Evolutionary conservation across 352 stramenopile species (phyloP).

Genomic region (Blastocystis sp.): DNA sequence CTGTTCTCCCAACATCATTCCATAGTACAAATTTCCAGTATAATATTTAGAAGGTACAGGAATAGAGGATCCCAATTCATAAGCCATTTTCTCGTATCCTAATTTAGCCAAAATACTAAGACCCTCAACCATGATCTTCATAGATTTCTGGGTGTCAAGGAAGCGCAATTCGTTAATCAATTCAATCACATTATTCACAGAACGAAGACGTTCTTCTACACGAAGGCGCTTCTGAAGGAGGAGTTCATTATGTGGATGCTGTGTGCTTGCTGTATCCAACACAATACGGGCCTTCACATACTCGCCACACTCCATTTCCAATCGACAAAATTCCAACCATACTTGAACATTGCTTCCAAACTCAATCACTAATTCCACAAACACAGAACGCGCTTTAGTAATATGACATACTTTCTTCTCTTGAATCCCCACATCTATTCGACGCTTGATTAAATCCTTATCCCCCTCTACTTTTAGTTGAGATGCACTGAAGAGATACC

Average conservation of each 20-base stretch:
- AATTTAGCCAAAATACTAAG: slow-evolving; percentile 78
- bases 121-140: slow-evolving; percentile 81
- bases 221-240: slow-evolving; percentile 78
- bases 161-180: slow-evolving; percentile 77
- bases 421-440: slow-evolving; percentile 24
- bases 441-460: background rate
- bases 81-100: slow-evolving; percentile 77
- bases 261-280: slow-evolving; percentile 76
- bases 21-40: slow-evolving; percentile 78
- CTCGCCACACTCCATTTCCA: slow-evolving; percentile 82
- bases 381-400: background rate
- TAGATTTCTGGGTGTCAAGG: slow-evolving; percentile 79
- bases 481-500: background rate
- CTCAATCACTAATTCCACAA: slow-evolving; percentile 35
- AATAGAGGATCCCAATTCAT: slow-evolving; percentile 64
- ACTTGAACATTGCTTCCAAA: slow-evolving; percentile 72
- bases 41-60: slow-evolving; percentile 73
- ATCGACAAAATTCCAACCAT: slow-evolving; percentile 83
- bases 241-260: slow-evolving; percentile 77
- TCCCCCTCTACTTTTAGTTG: background rate
- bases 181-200: slow-evolving; percentile 74
- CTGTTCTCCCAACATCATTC: slow-evolving; percentile 78
- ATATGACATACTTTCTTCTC: slow-evolving; percentile 63
- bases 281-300: slow-evolving; percentile 76
- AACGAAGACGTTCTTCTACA: slow-evolving; percentile 77